phyloP scores from a whole-genome alignment of 2,329 filamentous ascomycete genomes.

The Penicillium aurantiogriseum region DNA sequence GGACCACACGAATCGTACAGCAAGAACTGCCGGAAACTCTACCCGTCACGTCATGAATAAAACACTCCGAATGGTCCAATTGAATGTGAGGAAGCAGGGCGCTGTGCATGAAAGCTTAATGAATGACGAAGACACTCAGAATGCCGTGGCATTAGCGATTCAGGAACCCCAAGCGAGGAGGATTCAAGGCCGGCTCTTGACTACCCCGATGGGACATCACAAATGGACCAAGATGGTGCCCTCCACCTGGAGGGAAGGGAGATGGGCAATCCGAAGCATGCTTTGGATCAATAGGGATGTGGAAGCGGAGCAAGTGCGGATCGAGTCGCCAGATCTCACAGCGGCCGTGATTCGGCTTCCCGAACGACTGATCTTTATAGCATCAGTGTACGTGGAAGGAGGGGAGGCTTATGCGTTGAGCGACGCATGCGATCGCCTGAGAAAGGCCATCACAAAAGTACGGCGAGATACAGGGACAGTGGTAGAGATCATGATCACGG shows the following conservation, averaged over 20 bases:
- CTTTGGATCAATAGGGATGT: too few relatives aligned
- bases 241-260: too few relatives aligned
- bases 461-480: slow-evolving; percentile 17
- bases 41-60: slow-evolving; percentile 20
- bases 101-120: slow-evolving; percentile 20
- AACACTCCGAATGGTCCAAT: slow-evolving; percentile 17
- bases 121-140: slow-evolving; percentile 14
- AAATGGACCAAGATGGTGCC: too few relatives aligned
- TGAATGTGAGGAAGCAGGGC: slow-evolving; percentile 22
- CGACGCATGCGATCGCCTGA: slow-evolving; percentile 15
- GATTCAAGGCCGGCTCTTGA: too few relatives aligned
- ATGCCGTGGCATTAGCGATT: too few relatives aligned
- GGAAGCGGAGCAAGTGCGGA: too few relatives aligned
- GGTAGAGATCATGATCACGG: slow-evolving; percentile 18
- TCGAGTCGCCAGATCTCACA: slow-evolving; percentile 20
- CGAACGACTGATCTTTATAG: slow-evolving; percentile 19
- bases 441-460: slow-evolving; percentile 21
- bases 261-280: too few relatives aligned
- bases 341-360: slow-evolving; percentile 2
- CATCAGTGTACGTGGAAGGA: slow-evolving; percentile 27
- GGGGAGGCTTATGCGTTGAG: slow-evolving; percentile 15
- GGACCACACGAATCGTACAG: too few relatives aligned
- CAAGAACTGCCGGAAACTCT: slow-evolving; percentile 22
- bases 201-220: too few relatives aligned
- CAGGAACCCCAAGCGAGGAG: too few relatives aligned